Conservation (phyloP, 2,329 filamentous ascomycete species). For the Botryosphaeria agaves region DNA sequence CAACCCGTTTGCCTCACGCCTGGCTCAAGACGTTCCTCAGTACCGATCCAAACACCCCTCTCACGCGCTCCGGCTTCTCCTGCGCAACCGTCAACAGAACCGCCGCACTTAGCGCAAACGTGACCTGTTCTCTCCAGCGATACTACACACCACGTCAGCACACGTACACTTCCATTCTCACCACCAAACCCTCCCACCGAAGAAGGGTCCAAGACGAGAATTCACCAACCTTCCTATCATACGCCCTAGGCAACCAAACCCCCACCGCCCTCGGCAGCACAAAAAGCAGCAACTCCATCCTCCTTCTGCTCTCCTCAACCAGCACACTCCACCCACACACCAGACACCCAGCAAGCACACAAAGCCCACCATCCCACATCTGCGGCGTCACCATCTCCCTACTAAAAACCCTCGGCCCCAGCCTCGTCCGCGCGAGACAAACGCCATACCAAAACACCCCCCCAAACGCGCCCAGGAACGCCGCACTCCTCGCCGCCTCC, state of each 20-base stretch:
- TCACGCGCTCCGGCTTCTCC: slow-evolving; percentile 10
- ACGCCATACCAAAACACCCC: slow-evolving; percentile 72
- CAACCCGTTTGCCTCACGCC: too few species aligned
- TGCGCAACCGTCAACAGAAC: slow-evolving; percentile 14
- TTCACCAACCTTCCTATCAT: slow-evolving; percentile 27
- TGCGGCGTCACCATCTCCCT: slow-evolving; percentile 31
- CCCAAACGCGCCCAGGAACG: slow-evolving; percentile 65
- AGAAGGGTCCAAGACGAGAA: too few species aligned
- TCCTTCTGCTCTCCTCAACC: slow-evolving; percentile 45
- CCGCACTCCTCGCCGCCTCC: slow-evolving; percentile 52
- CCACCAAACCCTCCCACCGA: too few species aligned
- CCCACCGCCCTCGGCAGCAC: slow-evolving; percentile 64
- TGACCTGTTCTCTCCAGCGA: slow-evolving; percentile 14
- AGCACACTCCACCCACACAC: slow-evolving; percentile 73
- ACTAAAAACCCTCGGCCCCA: slow-evolving; percentile 54
- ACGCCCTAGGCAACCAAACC: slow-evolving; percentile 55
- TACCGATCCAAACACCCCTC: slow-evolving; percentile 14
- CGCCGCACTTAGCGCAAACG: slow-evolving; percentile 14
- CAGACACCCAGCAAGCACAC: slow-evolving; percentile 53
- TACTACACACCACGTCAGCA: slow-evolving; percentile 3
- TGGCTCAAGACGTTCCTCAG: slow-evolving; percentile 11
- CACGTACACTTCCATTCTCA: not conserved
- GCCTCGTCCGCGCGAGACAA: slow-evolving; percentile 54
- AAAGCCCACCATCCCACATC: slow-evolving; percentile 46
- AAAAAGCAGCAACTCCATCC: slow-evolving; percentile 64